Evolutionary conservation across 2,329 filamentous ascomycete genomes (phyloP), one percentile per base, ranked within the genome.

Genomic region (Lojkania enalia): DNA sequence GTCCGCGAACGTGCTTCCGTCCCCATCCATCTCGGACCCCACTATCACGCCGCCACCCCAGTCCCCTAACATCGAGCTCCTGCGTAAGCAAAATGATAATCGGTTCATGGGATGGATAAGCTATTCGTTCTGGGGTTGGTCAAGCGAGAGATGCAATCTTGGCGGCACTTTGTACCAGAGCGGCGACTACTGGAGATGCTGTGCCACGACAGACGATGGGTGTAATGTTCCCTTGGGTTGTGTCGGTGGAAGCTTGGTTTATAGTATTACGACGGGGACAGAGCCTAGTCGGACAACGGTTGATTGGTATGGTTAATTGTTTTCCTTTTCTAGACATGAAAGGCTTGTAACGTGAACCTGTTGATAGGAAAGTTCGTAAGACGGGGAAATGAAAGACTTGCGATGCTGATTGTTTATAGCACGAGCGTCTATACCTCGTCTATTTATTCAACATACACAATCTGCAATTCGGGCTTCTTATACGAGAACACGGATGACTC

Each of bases 401-500:
- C 23, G 23, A 27, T 12, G 14, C 30, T 33, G 30, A 33, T 7
- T n/a, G n/a, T 29, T 30, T 27, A 13, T 35, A 60, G 58, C 39
- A 56, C 57, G 11, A 35, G 33, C 7, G 40, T 51, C 11, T 60
- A 51, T 35, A 43, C 45, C 16, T 53, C 57, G 15, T 35, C 52
- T 9, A 29, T 36, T 4, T 52, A 58, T 30, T 13, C 15, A 1
- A 55, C 52, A 5, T 60, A 49, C 16, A 52, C 54, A 12, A 31
- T 63, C 3, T 62, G 61, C 29, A 63, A 64, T 32, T 63, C 59
- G 3, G 54, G 51, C 2, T 58, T 55, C 25, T 44, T 61, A 37
- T 63, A 49, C 36, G 54, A 63, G 44, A 63, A 60, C 21, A 48
- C 52, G 9, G 36, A 35, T 12, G 58, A 60, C 29, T 48, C 51